phyloP scores from a whole-genome alignment of 2,329 filamentous ascomycete species.

The Plectosphaerella plurivora region DNA sequence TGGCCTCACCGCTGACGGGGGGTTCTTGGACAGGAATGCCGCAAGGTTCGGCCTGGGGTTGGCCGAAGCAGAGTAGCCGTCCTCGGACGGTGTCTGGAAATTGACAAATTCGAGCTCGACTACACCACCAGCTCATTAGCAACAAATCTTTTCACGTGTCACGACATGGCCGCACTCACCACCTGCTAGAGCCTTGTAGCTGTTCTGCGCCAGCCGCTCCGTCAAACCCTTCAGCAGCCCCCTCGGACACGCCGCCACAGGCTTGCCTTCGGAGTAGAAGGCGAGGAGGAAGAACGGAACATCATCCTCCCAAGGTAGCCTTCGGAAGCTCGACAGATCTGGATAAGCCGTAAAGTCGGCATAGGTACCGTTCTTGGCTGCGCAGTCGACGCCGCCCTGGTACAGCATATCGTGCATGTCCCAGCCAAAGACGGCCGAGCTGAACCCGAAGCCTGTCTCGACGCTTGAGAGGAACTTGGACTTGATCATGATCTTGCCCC shows the following conservation, averaged over 20 bases:
- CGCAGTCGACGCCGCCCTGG: conserved; percentile 69
- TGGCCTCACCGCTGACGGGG: conserved; percentile 58
- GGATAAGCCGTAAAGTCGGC: conserved; percentile 69
- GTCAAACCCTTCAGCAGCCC: conserved; percentile 59
- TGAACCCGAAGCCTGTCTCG: conserved; percentile 75
- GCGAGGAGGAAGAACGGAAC: conserved; percentile 72
- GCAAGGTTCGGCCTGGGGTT: conserved; percentile 54
- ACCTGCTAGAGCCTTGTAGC: conserved; percentile 71
- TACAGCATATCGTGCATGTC: conserved; percentile 85
- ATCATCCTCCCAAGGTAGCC: conserved; percentile 76
- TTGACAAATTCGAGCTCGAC: conserved; percentile 72
- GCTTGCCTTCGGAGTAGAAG: conserved; percentile 67
- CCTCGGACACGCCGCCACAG: conserved; percentile 67
- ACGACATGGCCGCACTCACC: conserved; percentile 42
- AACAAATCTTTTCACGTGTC: background rate
- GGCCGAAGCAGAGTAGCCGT: conserved; percentile 22
- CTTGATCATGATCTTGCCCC: conserved; percentile 78
- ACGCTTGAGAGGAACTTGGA: conserved; percentile 76
- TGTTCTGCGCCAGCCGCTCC: conserved; percentile 56
- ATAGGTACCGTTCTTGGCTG: conserved; percentile 76
- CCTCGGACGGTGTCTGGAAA: conserved; percentile 25
- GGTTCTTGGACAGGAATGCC: conserved; percentile 60
- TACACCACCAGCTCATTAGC: conserved; percentile 22
- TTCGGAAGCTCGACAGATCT: conserved; percentile 64
- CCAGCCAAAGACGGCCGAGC: conserved; percentile 81